Percentiles rank a stretch among this genome's conserved stretches.
Conservation (phyloP, 2,329 filamentous ascomycete species). For the Diaporthe sp. region DNA sequence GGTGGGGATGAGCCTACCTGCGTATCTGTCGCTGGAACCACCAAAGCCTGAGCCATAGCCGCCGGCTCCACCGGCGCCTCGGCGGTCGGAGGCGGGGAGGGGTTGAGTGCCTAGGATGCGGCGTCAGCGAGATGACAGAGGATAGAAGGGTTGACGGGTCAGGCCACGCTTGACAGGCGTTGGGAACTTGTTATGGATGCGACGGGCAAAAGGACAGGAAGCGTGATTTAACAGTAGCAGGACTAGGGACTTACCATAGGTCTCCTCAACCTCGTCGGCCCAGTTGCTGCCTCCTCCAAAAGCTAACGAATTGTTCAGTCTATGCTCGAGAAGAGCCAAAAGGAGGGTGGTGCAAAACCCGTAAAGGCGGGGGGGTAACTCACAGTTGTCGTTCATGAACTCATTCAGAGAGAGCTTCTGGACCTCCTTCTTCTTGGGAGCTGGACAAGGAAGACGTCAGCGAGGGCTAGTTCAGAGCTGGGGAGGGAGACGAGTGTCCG, state of each 20-base stretch:
- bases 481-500: slow-evolving; percentile 33
- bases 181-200: neutral
- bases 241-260: slow-evolving; percentile 70
- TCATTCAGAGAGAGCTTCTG: slow-evolving; percentile 98
- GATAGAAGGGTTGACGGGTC: no score
- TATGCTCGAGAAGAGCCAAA: slow-evolving; percentile 40
- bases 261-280: slow-evolving; percentile 98
- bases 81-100: slow-evolving; percentile 62
- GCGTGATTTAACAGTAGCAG: slow-evolving; percentile 29
- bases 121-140: slow-evolving; percentile 17
- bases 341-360: slow-evolving; percentile 25
- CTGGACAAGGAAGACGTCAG: slow-evolving; percentile 65
- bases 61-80: slow-evolving; percentile 44
- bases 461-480: slow-evolving; percentile 40
- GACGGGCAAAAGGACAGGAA: neutral
- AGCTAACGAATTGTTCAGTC: slow-evolving; percentile 48
- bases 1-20: slow-evolving; percentile 23
- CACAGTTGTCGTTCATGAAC: slow-evolving; percentile 94
- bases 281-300: slow-evolving; percentile 77
- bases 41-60: slow-evolving; percentile 46
- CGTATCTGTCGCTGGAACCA: slow-evolving; percentile 39
- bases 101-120: slow-evolving; percentile 63
- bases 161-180: neutral
- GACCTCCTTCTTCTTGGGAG: slow-evolving; percentile 91
- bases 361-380: slow-evolving; percentile 52